Percentiles rank a stretch among this genome's conserved stretches.
Conservation (phyloP, 495 filamentous ascomycete species). For the Glonium stellatum region DNA sequence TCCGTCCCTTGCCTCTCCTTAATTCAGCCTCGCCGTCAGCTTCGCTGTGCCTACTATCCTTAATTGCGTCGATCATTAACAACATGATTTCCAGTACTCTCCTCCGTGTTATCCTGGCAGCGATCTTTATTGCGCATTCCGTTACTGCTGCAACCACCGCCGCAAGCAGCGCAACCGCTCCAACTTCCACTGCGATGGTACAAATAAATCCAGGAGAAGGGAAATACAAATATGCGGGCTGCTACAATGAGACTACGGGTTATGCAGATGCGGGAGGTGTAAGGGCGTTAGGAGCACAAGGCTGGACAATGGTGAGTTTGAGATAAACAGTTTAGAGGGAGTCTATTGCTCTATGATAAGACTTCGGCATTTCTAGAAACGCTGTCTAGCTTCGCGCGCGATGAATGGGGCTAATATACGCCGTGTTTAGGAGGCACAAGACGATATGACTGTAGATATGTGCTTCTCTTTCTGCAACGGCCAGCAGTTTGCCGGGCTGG, state of each 20-base stretch:
- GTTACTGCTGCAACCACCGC: neutral
- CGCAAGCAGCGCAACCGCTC: neutral
- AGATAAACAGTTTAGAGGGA: neutral
- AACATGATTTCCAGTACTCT: neutral
- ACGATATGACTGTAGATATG: neutral
- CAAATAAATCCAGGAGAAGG: neutral
- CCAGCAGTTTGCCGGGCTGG: neutral
- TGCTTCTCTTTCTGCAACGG: conserved; percentile 1
- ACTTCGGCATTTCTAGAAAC: neutral
- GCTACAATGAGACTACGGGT: conserved; percentile 1
- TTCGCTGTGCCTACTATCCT: neutral
- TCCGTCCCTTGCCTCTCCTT: neutral
- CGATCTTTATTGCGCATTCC: neutral
- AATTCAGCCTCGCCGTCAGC: neutral
- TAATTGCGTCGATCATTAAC: neutral
- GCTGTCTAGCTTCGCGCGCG: neutral
- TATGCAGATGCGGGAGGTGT: neutral
- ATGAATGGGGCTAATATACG: neutral
- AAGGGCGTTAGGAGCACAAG: neutral
- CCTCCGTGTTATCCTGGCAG: neutral
- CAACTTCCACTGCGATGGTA: neutral
- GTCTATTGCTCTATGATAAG: neutral
- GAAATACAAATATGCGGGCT: conserved; percentile 1
- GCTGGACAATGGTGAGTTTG: conserved; percentile 1
- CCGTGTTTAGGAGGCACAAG: neutral